phyloP scores from a whole-genome alignment of 352 stramenopile genomes.

The Phytophthora sp. region DNA sequence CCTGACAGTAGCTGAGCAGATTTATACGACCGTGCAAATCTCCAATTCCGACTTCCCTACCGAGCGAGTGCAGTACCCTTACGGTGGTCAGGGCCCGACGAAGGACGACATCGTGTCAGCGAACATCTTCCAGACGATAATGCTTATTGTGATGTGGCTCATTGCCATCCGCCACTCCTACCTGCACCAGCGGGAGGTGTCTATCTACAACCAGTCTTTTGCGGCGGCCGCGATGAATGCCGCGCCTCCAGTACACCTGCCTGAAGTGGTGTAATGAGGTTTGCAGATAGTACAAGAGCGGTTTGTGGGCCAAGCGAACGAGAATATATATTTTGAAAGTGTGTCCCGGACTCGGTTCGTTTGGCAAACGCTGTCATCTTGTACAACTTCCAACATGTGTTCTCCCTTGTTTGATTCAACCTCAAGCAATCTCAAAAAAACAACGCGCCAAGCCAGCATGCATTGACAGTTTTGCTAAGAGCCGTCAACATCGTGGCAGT shows the following conservation, averaged over 20 bases:
- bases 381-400: too few relatives aligned
- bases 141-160: constrained; percentile 86
- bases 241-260: constrained; percentile 66
- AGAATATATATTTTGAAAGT: constrained; percentile 39
- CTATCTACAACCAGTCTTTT: constrained; percentile 85
- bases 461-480: too few relatives aligned
- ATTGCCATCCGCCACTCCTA: constrained; percentile 84
- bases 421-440: too few relatives aligned
- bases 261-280: constrained; percentile 60
- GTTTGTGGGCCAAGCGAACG: constrained; percentile 17
- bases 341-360: neutral
- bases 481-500: too few relatives aligned
- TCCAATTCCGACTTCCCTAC: constrained; percentile 76
- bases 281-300: constrained; percentile 19
- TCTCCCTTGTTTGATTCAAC: too few relatives aligned
- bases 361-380: too few relatives aligned
- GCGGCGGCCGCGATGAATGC: constrained; percentile 84
- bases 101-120: constrained; percentile 88
- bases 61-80: constrained; percentile 72
- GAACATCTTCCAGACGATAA: constrained; percentile 86
- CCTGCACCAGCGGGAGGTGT: constrained; percentile 74
- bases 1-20: constrained; percentile 77
- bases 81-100: constrained; percentile 72
- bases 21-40: constrained; percentile 87
- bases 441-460: too few relatives aligned